phyloP scores from a whole-genome alignment of 225 moss, liverwort and hornwort genomes.

The Thuidium tamariscinum region DNA sequence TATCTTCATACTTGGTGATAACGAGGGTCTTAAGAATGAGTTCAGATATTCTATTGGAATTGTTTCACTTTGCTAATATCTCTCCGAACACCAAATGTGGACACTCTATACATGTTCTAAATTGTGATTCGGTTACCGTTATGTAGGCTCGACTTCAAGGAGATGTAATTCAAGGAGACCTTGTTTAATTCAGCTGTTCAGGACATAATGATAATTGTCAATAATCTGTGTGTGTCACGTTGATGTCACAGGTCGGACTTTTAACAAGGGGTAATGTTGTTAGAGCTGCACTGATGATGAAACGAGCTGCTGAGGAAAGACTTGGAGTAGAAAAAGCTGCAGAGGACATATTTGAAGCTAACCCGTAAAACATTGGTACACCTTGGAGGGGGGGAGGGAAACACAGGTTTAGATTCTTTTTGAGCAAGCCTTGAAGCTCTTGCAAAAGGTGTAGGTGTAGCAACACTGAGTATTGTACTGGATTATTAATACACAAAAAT shows the following conservation, averaged over 20 bases:
- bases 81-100: not conserved
- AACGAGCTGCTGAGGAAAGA: conserved; percentile 30
- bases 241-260: conserved; percentile 47
- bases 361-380: not conserved
- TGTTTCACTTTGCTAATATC: not conserved
- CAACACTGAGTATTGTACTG: not conserved
- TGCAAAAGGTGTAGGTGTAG: not conserved
- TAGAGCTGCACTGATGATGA: conserved; percentile 74
- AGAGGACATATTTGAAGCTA: conserved; percentile 2
- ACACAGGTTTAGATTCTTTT: not conserved
- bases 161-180: not conserved
- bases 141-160: not conserved
- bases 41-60: not conserved
- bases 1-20: not conserved
- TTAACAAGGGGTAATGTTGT: conserved; percentile 93
- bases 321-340: conserved; percentile 17
- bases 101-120: not conserved
- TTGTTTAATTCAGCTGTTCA: not conserved
- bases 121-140: not conserved
- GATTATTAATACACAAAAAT: not conserved
- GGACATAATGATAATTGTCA: not conserved
- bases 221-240: not conserved
- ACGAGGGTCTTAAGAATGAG: not conserved
- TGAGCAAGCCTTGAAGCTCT: not conserved
- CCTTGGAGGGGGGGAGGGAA: not conserved